A percentile compares a stretch with the other conserved stretches of the same genome.
Evolutionary conservation across 1,284 basidiomycete species (phyloP).

Genomic region (Leccinum pachyderme): DNA sequence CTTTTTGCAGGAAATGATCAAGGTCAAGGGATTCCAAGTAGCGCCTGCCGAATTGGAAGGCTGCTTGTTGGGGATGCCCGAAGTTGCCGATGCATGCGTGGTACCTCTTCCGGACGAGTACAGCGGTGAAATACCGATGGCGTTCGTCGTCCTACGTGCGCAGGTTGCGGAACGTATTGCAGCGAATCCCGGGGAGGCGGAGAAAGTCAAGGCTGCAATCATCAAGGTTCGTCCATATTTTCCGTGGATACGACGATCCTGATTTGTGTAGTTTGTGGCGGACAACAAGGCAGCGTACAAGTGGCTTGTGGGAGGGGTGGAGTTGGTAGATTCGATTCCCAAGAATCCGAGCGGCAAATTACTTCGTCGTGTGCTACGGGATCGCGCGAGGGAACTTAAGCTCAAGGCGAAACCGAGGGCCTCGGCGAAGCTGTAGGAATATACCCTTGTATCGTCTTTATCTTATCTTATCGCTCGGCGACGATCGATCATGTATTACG

Average conservation of each 20-base stretch:
- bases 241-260: neutral
- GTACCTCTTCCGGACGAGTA: conserved; percentile 77
- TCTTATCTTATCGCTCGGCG: conserved; percentile 4
- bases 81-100: conserved; percentile 72
- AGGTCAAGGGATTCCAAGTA: conserved; percentile 67
- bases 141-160: conserved; percentile 48
- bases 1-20: conserved; percentile 51
- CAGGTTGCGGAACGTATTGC: conserved; percentile 34
- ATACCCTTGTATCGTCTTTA: too few relatives aligned
- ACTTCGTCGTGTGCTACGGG: conserved; percentile 54
- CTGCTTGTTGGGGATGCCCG: conserved; percentile 64
- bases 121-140: conserved; percentile 60
- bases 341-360: conserved; percentile 63
- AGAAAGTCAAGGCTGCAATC: conserved; percentile 36
- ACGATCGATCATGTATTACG: conserved; percentile 10
- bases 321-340: conserved; percentile 53
- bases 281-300: conserved; percentile 63
- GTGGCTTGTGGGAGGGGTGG: conserved; percentile 54
- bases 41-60: conserved; percentile 73
- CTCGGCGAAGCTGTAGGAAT: conserved; percentile 20
- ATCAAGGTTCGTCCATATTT: conserved; percentile 41
- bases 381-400: conserved; percentile 40
- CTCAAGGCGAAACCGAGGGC: conserved; percentile 21
- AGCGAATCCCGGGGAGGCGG: conserved; percentile 28
- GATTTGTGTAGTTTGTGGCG: conserved; percentile 53